Base-by-base conservation (phyloP, 495 filamentous ascomycete species). In the Penicillium fimorum region DNA sequence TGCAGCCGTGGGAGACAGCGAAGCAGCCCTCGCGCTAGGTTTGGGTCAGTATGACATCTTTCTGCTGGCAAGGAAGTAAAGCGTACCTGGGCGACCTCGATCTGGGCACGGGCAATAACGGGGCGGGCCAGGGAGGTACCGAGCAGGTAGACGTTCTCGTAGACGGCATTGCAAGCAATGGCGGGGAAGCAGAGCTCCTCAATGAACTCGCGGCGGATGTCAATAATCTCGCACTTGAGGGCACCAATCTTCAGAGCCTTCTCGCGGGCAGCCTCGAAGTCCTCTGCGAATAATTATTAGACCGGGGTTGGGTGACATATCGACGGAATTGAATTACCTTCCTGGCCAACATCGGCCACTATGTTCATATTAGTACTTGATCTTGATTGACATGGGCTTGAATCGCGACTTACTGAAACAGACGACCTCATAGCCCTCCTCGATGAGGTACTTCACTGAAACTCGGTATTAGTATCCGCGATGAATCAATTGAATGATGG, bases 131-230 rank as follows among this genome's bases (percentile, higher is more conserved):
- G 81, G 25, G 80, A 85, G 57, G 90, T 93, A 71, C 85, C 90
- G 29, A 91, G 79, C 45, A 92, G 84, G 76, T 91, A 92, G 53
- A 85, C 79, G 64, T 87, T 85, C 78, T 96, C 90, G 74, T 91
- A 94, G 70, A 90, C 84, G 63, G 90, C 90, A 64, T 94, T 93
- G 82, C 88, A 92, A 55, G 67, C 72, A 62, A 96, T 84, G 53
- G 93, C 93, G 48, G 83, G 87, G 83, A 87, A 93, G 76, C 91
- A 90, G 13, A 96, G 80, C 76, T 96, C 81, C 63, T 92, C 87
- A 61, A 95, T 83, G 62, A 96, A 92, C 70, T 92, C 86, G 63
- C 71, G 76, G 64, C 85, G 82, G 56, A 96, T 78, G 57, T 77
- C 72, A 46, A 70, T 63, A 52, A 77, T 68, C 62, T 72, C 73